phyloP scores from a whole-genome alignment of 1,284 basidiomycete species.

The Exobasidium rhododendri region DNA sequence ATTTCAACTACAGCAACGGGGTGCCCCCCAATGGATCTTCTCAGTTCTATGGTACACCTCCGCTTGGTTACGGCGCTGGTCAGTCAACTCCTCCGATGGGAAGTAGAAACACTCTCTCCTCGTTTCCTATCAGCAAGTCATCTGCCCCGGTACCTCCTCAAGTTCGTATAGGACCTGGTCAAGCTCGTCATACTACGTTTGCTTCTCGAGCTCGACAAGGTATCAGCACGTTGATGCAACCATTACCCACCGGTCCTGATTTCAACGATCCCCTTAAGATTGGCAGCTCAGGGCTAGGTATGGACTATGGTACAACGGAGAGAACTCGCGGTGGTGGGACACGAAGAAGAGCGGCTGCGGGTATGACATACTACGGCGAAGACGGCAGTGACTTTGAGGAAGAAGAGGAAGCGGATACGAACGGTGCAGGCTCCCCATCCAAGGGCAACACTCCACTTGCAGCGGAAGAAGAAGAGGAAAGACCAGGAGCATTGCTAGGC shows the following conservation, averaged over 20 bases:
- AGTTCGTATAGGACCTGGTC: slow-evolving; percentile 53
- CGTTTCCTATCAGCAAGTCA: background rate
- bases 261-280: slow-evolving; percentile 10
- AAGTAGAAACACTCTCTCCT: background rate
- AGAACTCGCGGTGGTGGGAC: slow-evolving; percentile 6
- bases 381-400: slow-evolving; percentile 41
- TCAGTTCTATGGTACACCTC: background rate
- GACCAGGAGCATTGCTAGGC: slow-evolving; percentile 71
- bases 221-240: slow-evolving; percentile 82
- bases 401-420: slow-evolving; percentile 28
- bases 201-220: slow-evolving; percentile 89
- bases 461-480: slow-evolving; percentile 24
- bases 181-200: slow-evolving; percentile 80
- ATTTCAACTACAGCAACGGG: background rate
- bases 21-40: background rate
- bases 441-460: slow-evolving; percentile 3
- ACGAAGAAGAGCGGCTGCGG: slow-evolving; percentile 23
- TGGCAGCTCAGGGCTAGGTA: slow-evolving; percentile 7
- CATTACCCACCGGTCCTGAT: slow-evolving; percentile 59
- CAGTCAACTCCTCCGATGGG: background rate
- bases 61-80: background rate
- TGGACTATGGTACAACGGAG: slow-evolving; percentile 14
- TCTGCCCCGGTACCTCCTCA: slow-evolving; percentile 28
- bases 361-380: slow-evolving; percentile 40
- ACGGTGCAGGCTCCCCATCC: slow-evolving; percentile 12